Evolutionary conservation across 768 basidiomycete genomes (phyloP), one percentile per base, ranked within the genome.

Genomic region (Calvatia gigantea): DNA sequence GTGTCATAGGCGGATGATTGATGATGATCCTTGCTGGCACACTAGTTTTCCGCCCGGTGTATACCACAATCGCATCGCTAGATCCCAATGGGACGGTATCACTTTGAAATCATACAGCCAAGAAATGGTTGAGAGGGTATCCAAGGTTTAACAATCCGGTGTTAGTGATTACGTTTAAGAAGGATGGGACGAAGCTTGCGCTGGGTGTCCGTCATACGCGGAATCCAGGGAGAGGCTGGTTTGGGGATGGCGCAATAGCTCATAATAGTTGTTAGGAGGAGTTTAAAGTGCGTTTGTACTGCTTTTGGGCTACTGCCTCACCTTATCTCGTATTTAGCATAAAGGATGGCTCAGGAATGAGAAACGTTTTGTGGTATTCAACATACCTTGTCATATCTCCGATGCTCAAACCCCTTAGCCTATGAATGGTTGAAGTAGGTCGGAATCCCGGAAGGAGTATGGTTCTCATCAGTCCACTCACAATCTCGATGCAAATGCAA

Each of bases 61-160:
- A 66, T 74, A 95, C 93, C 69, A 98, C 96, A 0, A 97, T 99
- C 63, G 93, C 93, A 0, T 95, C 95, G 0, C 94, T 88, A 2
- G 97, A 97, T 33, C 96, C 94, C 0, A 97, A 99, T 68, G 87
- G 87, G 0, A 89, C 89, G 1, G 91, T 98, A 39, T 94, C 93
- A 0, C 86, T 98, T 57, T 99, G 97, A 97, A 96, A 98, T 67
- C 94, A 95, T 70, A 87, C 87, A 61, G 88, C 95, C 52, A 97
- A 98, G 75, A 98, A 98, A 67, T 86, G 97, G 1, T 75, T 98
- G 51, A 85, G 94, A 23, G 93, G 96, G 62, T 95, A 91, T 60
- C 86, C 87, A 0, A 91, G 91, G 65, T 94, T 86, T 71, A 70
- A 78, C 3, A 78, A 82, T 0, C 79, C 87, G 2, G 85, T 97